Base-by-base conservation (phyloP, 768 basidiomycete genomes). In the Mycena albidolilacea region DNA sequence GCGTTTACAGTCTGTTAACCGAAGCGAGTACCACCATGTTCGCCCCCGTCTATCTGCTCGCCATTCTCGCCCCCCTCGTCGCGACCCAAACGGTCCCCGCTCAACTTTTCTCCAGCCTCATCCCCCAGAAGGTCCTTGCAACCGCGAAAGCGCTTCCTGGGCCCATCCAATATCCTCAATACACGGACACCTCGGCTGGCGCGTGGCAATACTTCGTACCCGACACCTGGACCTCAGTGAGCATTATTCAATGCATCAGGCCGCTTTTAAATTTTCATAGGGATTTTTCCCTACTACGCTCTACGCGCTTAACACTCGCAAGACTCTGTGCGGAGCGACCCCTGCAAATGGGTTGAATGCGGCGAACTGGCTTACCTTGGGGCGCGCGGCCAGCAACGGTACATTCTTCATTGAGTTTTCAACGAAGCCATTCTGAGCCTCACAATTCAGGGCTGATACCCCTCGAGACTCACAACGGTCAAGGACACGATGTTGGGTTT, bases 401-500 rank as follows among this genome's bases (percentile, higher is more conserved):
- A 79, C 91, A 77, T 80, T 91, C 86, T 87, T 0, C 83, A 9
- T 30, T 11, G 21, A 54, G 23, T 54, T 54, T 21, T 30, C 15
- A 9, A 54, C 11, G 23, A 30, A 9, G 52, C 19, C 7, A 3
- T 52, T 21, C 11, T 5, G 12, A 54, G 7, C 10, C 9, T 23
- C 23, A 54, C 52, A 14, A 23, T 23, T 30, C 17, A 54, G 52
- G 52, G 4, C 80, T 91, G 77, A 80, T 91, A 7, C 86, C 88
- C 0, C 83, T 90, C 2, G 87, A 89, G 75, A 77, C 77, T 7
- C 81, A 82, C 38, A 89, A 86, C 64, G 83, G 79, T 19, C 83
- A 91, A 38, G 90, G 89, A 14, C 92, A 93, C 75, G 92, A 94
- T 77, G 90, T 91, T 39, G 93, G 92, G 9, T 93, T 92, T 79